Evolutionary conservation across 768 basidiomycete genomes (phyloP), one percentile per base, ranked within the genome.

Genomic region (Tulasnella sp.): DNA sequence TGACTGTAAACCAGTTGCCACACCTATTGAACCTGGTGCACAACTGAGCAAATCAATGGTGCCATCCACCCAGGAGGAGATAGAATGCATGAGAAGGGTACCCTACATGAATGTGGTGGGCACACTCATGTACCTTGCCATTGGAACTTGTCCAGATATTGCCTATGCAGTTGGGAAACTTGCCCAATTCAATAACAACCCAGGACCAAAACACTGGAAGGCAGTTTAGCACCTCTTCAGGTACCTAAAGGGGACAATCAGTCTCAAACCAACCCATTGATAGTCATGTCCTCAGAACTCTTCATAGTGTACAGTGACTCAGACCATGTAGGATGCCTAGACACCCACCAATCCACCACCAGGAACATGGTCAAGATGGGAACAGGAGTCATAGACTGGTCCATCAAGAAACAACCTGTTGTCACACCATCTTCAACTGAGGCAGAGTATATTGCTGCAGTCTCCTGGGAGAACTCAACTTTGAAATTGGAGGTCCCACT

Each of bases 341-440:
- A 68, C 10, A 67, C 56, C 53, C 62, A 69, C 1, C 64, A 64
- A n/a, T 75, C 74, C 2, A 72, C 67, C n/a, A 66, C 67, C 24
- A 75, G 76, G 2, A 74, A 70, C 63, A 48, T 72, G 15, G 66
- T 76, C 63, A 68, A 64, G 45, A 67, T 76, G 48, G 72, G 64
- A 8, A 65, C 64, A 3, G 74, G 73, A 8, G 68, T 71, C 1
- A 66, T 79, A 17, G 66, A 61, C 21, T 78, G 76, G 76, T 56
- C 43, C 8, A 72, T 70, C 27, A 67, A 69, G 42, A 66, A 70
- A 21, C 78, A 80, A 66, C 11, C 66, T 0, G 64, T 72, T 42
- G 73, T 77, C n/a, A 68, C 75, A 0, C 63, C 71, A 2, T 72
- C 69, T 8, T 68, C 68, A 15, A 67, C 67, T 13, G 66, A 72